A percentile compares a stretch with the other conserved stretches of the same genome.
Evolutionary conservation across 1,284 basidiomycete species (phyloP).

Genomic region (Ceratobasidium sp.): DNA sequence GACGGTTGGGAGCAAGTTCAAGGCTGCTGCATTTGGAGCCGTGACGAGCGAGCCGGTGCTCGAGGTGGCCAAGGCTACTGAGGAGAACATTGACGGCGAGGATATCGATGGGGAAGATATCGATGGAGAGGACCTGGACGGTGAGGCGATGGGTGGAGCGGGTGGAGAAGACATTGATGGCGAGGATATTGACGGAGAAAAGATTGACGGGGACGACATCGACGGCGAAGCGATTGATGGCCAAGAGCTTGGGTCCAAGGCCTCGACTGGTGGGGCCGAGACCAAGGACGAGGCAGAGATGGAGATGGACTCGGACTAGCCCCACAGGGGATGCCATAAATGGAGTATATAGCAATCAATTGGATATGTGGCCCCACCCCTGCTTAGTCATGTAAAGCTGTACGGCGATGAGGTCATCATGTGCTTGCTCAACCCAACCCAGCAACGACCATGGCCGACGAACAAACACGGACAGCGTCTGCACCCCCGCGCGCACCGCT

Average conservation of each 20-base stretch:
- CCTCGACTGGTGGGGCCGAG: neutral
- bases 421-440: neutral
- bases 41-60: slow-evolving; percentile 40
- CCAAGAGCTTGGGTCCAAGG: neutral
- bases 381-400: neutral
- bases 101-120: slow-evolving; percentile 48
- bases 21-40: slow-evolving; percentile 67
- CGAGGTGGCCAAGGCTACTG: slow-evolving; percentile 55
- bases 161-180: slow-evolving; percentile 54
- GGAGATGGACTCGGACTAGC: slow-evolving; percentile 1
- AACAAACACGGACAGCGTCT: slow-evolving; percentile 17
- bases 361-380: neutral
- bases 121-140: slow-evolving; percentile 45
- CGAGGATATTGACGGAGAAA: slow-evolving; percentile 56
- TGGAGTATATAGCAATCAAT: neutral
- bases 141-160: slow-evolving; percentile 7
- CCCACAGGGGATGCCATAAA: slow-evolving; percentile 6
- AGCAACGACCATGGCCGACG: slow-evolving; percentile 31
- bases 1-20: slow-evolving; percentile 71
- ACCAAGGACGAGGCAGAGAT: slow-evolving; percentile 23
- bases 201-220: slow-evolving; percentile 49
- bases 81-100: slow-evolving; percentile 50
- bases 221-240: too few relatives aligned
- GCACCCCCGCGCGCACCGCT: neutral
- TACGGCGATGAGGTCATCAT: slow-evolving; percentile 18